A percentile compares a stretch with the other conserved stretches of the same genome.
Conservation (phyloP, 345 rosid species). For the Carallia brachiata region DNA sequence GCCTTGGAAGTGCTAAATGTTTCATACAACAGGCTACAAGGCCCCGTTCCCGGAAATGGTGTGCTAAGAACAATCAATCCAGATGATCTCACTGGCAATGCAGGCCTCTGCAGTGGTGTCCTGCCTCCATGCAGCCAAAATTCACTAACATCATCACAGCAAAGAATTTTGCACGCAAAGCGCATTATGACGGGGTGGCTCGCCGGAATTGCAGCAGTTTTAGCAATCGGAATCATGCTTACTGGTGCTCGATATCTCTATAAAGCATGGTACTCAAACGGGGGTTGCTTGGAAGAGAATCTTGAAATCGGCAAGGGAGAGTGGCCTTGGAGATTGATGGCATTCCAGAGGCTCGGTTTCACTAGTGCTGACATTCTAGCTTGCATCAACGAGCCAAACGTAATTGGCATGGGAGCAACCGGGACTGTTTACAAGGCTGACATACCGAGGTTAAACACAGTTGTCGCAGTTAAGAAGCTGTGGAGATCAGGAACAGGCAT, state of each 20-base stretch:
- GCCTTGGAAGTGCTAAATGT: slow-evolving; percentile 78
- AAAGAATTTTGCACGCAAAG: slow-evolving; percentile 44
- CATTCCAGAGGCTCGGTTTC: slow-evolving; percentile 87
- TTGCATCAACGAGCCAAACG: slow-evolving; percentile 71
- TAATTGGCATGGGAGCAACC: slow-evolving; percentile 91
- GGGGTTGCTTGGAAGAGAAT: slow-evolving; percentile 53
- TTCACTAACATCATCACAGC: slow-evolving; percentile 30
- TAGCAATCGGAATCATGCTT: slow-evolving; percentile 47
- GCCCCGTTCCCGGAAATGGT: slow-evolving; percentile 78
- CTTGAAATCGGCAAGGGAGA: slow-evolving; percentile 49
- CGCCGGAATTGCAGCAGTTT: slow-evolving; percentile 54
- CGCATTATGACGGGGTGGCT: slow-evolving; percentile 61
- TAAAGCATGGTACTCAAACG: slow-evolving; percentile 49
- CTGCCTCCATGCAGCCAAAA: slow-evolving; percentile 70
- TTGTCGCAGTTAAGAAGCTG: slow-evolving; percentile 82
- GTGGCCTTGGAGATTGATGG: slow-evolving; percentile 95
- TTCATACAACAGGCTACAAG: slow-evolving; percentile 77
- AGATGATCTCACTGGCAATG: slow-evolving; percentile 63
- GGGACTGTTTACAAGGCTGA: slow-evolving; percentile 88
- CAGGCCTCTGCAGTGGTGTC: slow-evolving; percentile 74
- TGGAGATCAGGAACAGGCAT: slow-evolving; percentile 70
- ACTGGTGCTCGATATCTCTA: slow-evolving; percentile 43
- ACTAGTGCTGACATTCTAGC: slow-evolving; percentile 68
- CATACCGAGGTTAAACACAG: slow-evolving; percentile 42
- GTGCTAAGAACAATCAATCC: slow-evolving; percentile 75